These are phyloP conservation scores for Neofusicoccum kwambonambiense DNA, from an alignment of 2,329 filamentous ascomycete genomes.

Conservation along the genomic window DNA sequence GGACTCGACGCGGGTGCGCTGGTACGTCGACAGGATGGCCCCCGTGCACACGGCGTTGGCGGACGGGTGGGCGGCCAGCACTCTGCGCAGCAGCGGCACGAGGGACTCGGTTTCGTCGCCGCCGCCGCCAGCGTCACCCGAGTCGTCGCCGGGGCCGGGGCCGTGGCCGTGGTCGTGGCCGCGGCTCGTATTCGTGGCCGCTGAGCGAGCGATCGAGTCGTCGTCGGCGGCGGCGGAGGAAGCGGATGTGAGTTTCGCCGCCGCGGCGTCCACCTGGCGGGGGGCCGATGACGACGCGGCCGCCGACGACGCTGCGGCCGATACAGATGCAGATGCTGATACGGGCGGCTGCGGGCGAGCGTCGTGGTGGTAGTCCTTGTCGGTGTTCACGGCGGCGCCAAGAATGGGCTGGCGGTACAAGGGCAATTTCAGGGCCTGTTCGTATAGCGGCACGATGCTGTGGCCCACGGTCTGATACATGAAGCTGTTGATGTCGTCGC, in stretches of 20 bases:
- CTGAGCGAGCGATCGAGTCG: neutral
- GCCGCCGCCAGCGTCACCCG: neutral
- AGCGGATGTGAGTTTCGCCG: constrained; percentile 13
- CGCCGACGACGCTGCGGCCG: no score
- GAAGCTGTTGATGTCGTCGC: constrained; percentile 85
- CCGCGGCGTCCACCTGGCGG: constrained; percentile 9
- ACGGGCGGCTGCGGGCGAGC: neutral
- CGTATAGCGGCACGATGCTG: constrained; percentile 80
- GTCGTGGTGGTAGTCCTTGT: constrained; percentile 62
- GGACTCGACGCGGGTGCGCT: constrained; percentile 92
- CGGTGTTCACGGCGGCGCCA: constrained; percentile 68
- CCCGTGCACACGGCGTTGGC: constrained; percentile 87
- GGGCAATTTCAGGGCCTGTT: constrained; percentile 73
- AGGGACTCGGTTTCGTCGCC: constrained; percentile 78
- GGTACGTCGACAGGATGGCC: constrained; percentile 92
- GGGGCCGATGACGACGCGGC: no score
- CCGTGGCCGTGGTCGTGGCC: constrained; percentile 58
- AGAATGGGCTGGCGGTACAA: constrained; percentile 77
- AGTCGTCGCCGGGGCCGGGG: no score
- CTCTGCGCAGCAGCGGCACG: constrained; percentile 66
- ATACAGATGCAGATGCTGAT: neutral
- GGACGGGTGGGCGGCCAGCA: constrained; percentile 69
- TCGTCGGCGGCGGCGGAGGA: neutral
- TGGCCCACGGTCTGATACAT: constrained; percentile 99
- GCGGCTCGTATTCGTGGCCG: neutral